Conservation (phyloP, 179 eudicot species). For the Nepenthes alata region DNA sequence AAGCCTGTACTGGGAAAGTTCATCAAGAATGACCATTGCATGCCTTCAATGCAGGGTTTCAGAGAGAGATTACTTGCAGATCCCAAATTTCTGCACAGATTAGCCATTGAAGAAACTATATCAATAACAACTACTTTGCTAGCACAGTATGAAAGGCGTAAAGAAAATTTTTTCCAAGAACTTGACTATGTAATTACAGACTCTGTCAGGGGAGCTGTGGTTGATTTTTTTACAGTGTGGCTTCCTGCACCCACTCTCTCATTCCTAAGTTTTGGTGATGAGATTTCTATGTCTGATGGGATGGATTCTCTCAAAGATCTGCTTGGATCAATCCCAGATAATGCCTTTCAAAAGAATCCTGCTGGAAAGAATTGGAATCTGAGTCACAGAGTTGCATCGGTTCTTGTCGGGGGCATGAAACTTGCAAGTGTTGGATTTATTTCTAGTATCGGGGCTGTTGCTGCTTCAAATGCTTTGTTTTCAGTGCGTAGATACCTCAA, state of each 20-base stretch:
- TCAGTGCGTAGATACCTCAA: conserved; percentile 42
- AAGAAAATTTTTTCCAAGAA: conserved; percentile 78
- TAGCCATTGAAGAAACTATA: conserved; percentile 89
- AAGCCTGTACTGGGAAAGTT: not conserved
- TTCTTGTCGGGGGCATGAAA: conserved; percentile 78
- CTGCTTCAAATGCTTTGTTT: conserved; percentile 59
- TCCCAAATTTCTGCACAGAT: conserved; percentile 71
- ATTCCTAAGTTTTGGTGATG: conserved; percentile 58
- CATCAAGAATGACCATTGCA: conserved; percentile 7
- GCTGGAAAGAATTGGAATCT: conserved; percentile 82
- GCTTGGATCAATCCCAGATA: conserved; percentile 83
- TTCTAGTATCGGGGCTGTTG: conserved; percentile 91
- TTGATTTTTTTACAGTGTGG: conserved; percentile 95
- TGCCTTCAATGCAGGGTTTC: conserved; percentile 57
- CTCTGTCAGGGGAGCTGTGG: conserved; percentile 68
- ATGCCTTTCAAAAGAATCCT: conserved; percentile 80
- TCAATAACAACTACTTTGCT: conserved; percentile 75
- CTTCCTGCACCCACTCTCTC: conserved; percentile 95
- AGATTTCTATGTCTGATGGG: conserved; percentile 34
- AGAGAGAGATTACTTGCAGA: conserved; percentile 90
- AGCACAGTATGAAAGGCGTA: conserved; percentile 84
- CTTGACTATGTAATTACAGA: conserved; percentile 84
- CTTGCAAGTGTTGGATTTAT: conserved; percentile 82
- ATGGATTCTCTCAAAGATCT: conserved; percentile 65
- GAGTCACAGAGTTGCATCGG: conserved; percentile 72